Evolutionary conservation across 495 filamentous ascomycete genomes (phyloP), one percentile per base, ranked within the genome.

Genomic region (Xylaria longipes): DNA sequence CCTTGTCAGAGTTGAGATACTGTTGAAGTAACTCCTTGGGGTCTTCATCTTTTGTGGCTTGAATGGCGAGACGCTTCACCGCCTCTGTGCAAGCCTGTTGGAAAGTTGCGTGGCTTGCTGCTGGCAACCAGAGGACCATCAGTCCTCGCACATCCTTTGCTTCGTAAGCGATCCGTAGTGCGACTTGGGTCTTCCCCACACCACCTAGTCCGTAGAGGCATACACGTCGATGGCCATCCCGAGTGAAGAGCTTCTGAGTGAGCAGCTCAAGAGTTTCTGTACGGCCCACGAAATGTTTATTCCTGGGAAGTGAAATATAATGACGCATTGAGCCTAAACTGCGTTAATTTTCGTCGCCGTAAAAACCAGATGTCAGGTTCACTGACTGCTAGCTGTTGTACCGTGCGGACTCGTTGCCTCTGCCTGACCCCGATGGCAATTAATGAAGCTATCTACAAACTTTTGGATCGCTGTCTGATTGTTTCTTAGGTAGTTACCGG

Each of bases 131-230:
- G 61, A 89, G 81, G 25, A 88, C 73, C 29, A 31, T 22, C 0
- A 50, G 3, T 66, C 20, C 29, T 35, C 20, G 41, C 80, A 64
- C 20, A 77, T 45, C 78, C 71, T 74, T 80, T 7, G 76, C 65
- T 69, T 80, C 78, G 70, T 85, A 85, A 0, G 81, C 81, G 46
- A 87, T 65, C 65, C 86, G 82, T 11, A 90, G 66, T 1, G 80
- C 82, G n/a, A 89, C 73, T 67, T 87, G 86, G 0, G 87, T 86
- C 68, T 88, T 89, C 0, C 85, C 85, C 5, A 86, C 75, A 0
- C 85, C 86, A 0, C 84, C 86, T 6, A 87, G 77, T 0, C 87
- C 87, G 43, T 71, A 69, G 8, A 89, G 68, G 0, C 83, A 81
- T 15, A 80, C 50, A 52, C 73, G 71, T 46, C 69, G 71, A 62